phyloP scores from a whole-genome alignment of 495 filamentous ascomycete genomes.

The Oidiodendron maius region DNA sequence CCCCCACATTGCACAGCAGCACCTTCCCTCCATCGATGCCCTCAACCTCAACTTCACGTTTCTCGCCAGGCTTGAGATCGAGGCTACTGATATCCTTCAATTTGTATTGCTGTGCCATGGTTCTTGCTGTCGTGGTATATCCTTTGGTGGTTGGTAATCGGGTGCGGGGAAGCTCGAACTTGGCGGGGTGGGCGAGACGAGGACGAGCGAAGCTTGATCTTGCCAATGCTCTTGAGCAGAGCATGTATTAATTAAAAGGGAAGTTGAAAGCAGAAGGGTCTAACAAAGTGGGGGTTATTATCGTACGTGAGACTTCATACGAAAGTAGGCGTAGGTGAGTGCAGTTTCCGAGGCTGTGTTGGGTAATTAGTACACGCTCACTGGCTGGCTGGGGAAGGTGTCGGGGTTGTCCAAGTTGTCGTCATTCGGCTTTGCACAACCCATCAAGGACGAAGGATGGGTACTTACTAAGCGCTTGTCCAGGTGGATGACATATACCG shows the following conservation, averaged over 20 bases:
- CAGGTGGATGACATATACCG: no score
- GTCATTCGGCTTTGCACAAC: no score
- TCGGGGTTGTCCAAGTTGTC: no score
- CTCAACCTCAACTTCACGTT: constrained; percentile 84
- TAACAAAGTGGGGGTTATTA: no score
- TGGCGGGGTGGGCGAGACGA: background rate
- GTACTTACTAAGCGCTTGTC: no score
- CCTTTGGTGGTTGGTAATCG: background rate
- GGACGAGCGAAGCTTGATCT: background rate
- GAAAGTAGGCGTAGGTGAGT: no score
- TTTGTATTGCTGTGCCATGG: constrained; percentile 70
- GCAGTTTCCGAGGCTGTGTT: no score
- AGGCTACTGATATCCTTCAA: constrained; percentile 73
- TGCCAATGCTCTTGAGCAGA: background rate
- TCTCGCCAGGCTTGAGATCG: constrained; percentile 69
- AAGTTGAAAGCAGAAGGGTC: no score
- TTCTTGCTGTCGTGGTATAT: constrained; percentile 23
- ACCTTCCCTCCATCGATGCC: constrained; percentile 82
- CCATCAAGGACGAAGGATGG: no score
- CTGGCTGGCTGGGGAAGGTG: no score
- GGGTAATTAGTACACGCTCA: no score
- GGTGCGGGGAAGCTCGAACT: background rate
- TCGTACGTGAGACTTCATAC: no score
- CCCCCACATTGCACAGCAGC: constrained; percentile 69
- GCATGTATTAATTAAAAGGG: background rate